Evolutionary conservation across 768 basidiomycete genomes (phyloP), one percentile per base, ranked within the genome.

Genomic region (Clitopilus passeckerianus): DNA sequence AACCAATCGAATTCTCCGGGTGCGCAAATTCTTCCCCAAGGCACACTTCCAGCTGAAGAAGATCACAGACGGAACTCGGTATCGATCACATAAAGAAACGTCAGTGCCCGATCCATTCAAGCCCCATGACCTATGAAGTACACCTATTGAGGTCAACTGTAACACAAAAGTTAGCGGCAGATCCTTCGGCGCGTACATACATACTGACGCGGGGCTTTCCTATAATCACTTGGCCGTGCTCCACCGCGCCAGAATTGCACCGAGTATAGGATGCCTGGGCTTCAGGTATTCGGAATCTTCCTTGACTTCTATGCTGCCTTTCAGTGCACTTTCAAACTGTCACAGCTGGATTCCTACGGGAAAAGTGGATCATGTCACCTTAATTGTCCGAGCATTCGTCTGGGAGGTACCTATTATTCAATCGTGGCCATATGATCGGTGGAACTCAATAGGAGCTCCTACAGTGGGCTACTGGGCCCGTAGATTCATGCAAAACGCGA

Each of bases 1-100:
- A 50, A 50, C 46, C 46, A 50, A 50, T 50, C 46, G 46, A 9
- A 10, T n/a, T 22, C 46, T 22, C 22, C 46, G 46, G 20, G 46
- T 50, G 46, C 46, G 46, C 46, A n/a, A 50, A 50, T 50, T 50
- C 46, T 50, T 50, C 46, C n/a, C 46, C 46, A 50, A 50, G 46
- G 46, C 46, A 50, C 46, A 12, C 37, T 14, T 50, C 18, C 8
- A 10, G n/a, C 46, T 50, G 10, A 50, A 50, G 46, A 50, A 50
- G 46, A 50, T 50, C 46, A 50, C 46, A 20, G 46, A 50, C 46
- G 46, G 46, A 50, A 50, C 46, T 50, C 46, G 46, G 46, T 50
- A 18, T 23, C 46, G 46, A 50, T 50, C 46, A 50, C 10, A 16
- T n/a, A 41, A 12, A 41, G 37, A 41, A 41, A n/a, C 37, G 37